phyloP scores from a whole-genome alignment of 352 stramenopile species.

The Blastocystis sp. region DNA sequence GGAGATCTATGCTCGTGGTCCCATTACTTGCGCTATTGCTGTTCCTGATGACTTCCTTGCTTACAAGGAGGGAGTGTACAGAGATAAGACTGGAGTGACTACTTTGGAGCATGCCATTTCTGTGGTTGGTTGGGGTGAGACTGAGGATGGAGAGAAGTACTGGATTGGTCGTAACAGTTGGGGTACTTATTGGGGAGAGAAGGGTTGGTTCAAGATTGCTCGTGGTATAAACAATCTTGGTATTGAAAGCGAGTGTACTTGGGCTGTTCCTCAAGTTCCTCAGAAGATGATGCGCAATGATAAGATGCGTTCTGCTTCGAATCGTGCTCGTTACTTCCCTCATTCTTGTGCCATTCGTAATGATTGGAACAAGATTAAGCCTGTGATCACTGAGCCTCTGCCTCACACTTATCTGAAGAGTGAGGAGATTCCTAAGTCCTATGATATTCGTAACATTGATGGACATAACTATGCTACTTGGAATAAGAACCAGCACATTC shows the following conservation, averaged over 20 bases:
- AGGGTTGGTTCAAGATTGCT: slow-evolving; percentile 85
- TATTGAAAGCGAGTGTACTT: slow-evolving; percentile 83
- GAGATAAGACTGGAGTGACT: slow-evolving; percentile 75
- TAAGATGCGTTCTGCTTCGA: slow-evolving; percentile 72
- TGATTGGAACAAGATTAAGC: neutral
- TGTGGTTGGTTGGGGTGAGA: slow-evolving; percentile 87
- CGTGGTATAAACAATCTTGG: slow-evolving; percentile 82
- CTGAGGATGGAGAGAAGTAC: slow-evolving; percentile 76
- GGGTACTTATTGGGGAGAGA: slow-evolving; percentile 88
- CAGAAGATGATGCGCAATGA: slow-evolving; percentile 45
- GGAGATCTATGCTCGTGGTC: slow-evolving; percentile 87
- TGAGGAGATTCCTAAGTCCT: slow-evolving; percentile 78
- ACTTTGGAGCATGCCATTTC: slow-evolving; percentile 82
- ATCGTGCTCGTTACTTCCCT: slow-evolving; percentile 75
- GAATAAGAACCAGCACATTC: slow-evolving; percentile 96
- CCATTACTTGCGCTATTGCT: slow-evolving; percentile 78
- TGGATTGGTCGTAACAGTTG: too few relatives aligned
- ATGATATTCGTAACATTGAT: slow-evolving; percentile 86
- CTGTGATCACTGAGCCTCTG: slow-evolving; percentile 65
- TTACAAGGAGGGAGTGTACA: slow-evolving; percentile 85
- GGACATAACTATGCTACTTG: slow-evolving; percentile 88
- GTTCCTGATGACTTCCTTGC: slow-evolving; percentile 69
- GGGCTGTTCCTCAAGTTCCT: slow-evolving; percentile 73
- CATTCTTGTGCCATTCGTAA: slow-evolving; percentile 80
- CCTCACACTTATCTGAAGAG: slow-evolving; percentile 74